Percentiles rank a stretch among this genome's conserved stretches.
These are phyloP conservation scores for Ensete ventricosum DNA, from an alignment of 176 grass and related monocot species.

Conservation along the genomic window DNA sequence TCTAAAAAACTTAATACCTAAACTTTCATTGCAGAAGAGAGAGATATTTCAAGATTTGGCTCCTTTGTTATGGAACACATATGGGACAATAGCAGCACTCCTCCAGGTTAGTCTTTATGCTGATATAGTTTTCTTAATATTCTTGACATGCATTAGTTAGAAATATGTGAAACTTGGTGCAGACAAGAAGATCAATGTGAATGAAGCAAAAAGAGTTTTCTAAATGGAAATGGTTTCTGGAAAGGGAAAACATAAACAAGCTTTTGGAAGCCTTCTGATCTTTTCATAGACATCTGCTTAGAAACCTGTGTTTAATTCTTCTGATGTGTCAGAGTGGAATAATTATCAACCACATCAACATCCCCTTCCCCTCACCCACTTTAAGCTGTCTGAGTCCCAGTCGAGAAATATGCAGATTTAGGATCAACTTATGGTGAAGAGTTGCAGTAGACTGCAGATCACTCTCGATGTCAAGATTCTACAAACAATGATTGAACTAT, in stretches of 20 bases:
- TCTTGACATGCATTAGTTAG: not conserved
- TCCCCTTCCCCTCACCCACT: not conserved
- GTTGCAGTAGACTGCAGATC: not conserved
- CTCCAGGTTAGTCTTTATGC: constrained; percentile 13
- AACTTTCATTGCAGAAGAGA: constrained; percentile 18
- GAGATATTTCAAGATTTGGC: constrained; percentile 24
- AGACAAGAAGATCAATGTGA: not conserved
- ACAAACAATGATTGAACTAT: not conserved
- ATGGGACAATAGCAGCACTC: constrained; percentile 14
- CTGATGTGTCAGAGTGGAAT: not conserved
- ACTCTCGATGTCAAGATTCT: not conserved
- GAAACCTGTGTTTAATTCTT: not conserved
- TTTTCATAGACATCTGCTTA: not conserved
- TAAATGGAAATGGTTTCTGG: no score
- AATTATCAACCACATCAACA: not conserved
- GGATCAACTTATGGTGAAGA: not conserved
- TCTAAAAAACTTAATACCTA: not conserved
- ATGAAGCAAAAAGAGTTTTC: not conserved
- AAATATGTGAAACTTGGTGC: not conserved
- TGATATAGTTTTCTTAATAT: not conserved
- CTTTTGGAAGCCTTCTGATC: not conserved
- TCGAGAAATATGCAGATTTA: not conserved
- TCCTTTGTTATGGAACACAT: constrained; percentile 21
- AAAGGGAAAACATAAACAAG: not conserved
- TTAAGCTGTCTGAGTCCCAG: not conserved